Conservation (phyloP, 495 filamentous ascomycete genomes). For the Wilcoxina mikolae region DNA sequence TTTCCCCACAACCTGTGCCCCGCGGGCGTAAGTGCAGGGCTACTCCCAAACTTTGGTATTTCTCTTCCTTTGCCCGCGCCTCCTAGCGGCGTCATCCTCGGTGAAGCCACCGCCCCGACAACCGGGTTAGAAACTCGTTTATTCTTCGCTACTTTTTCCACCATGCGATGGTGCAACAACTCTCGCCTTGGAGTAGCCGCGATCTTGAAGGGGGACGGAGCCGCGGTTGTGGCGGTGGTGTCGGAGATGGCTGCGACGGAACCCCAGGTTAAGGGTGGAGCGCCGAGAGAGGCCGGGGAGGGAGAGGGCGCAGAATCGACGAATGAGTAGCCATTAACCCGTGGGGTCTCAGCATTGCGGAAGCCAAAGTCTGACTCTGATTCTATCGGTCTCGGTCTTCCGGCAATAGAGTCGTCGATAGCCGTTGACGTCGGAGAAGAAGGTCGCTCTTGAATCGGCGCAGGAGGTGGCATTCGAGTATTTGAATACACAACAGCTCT, state of each 20-base stretch:
- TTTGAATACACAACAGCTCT: slow-evolving; percentile 71
- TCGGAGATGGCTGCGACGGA: slow-evolving; percentile 15
- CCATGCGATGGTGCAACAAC: slow-evolving; percentile 75
- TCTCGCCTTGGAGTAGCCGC: slow-evolving; percentile 62
- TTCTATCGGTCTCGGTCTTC: slow-evolving; percentile 47
- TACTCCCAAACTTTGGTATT: slow-evolving; percentile 63
- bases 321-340: slow-evolving; percentile 85
- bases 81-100: slow-evolving; percentile 22
- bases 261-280: slow-evolving; percentile 24
- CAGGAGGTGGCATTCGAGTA: slow-evolving; percentile 50
- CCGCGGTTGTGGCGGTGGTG: slow-evolving; percentile 24
- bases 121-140: slow-evolving; percentile 44
- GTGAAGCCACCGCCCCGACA: slow-evolving; percentile 6
- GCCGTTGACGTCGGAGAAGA: slow-evolving; percentile 71
- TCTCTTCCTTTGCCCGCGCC: slow-evolving; percentile 40
- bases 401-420: slow-evolving; percentile 73
- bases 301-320: slow-evolving; percentile 62
- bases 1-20: slow-evolving; percentile 60
- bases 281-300: slow-evolving; percentile 17
- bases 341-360: slow-evolving; percentile 61
- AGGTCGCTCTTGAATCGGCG: slow-evolving; percentile 35
- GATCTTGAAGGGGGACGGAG: slow-evolving; percentile 61
- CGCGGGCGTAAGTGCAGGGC: slow-evolving; percentile 64
- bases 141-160: slow-evolving; percentile 63
- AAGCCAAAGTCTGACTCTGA: slow-evolving; percentile 44